Percentiles rank a stretch among this genome's conserved stretches.
These are phyloP conservation scores for Nakataea oryzae DNA, from an alignment of 2,329 filamentous ascomycete species.

Conservation along the genomic window DNA sequence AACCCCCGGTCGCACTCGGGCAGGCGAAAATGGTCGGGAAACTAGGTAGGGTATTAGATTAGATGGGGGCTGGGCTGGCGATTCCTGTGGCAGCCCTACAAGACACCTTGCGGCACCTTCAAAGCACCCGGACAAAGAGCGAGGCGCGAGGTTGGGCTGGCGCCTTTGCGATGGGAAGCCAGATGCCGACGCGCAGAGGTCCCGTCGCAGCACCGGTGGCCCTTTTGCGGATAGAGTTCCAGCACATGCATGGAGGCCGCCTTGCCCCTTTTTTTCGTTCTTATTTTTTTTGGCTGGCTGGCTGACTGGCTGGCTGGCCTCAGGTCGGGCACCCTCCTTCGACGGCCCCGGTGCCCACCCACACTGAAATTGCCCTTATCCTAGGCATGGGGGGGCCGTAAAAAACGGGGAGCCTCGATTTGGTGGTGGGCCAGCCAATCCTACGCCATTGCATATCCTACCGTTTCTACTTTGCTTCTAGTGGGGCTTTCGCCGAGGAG, in stretches of 20 bases:
- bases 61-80: neutral
- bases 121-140: neutral
- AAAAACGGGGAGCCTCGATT: neutral
- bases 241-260: neutral
- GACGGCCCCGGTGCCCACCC: too few species aligned
- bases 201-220: neutral
- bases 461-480: neutral
- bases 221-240: neutral
- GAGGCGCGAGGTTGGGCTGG: neutral
- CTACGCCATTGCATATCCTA: neutral
- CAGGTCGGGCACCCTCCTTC: neutral
- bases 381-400: neutral
- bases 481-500: neutral
- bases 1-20: neutral
- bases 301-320: too few species aligned
- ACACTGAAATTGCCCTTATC: neutral
- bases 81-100: neutral
- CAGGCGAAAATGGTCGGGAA: neutral
- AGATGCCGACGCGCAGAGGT: neutral
- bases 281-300: too few species aligned
- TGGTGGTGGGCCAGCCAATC: neutral
- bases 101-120: neutral
- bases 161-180: neutral
- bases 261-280: neutral
- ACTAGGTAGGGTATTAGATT: neutral